Conservation (phyloP, 2,329 filamentous ascomycete genomes). For the Ilyonectria destructans region DNA sequence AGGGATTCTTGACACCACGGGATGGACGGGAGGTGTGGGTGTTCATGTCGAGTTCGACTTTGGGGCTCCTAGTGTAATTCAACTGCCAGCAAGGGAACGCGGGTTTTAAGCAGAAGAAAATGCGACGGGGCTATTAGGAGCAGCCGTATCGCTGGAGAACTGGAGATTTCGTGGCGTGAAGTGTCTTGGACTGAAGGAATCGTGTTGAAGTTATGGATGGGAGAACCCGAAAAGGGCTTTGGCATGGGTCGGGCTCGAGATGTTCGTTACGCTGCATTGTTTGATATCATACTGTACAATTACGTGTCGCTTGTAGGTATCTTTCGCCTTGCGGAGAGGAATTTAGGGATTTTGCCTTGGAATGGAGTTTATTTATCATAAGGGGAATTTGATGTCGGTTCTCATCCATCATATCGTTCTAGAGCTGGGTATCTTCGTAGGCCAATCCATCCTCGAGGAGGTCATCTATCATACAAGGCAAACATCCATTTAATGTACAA, state of each 20-base stretch:
- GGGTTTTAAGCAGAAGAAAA: conserved; percentile 20
- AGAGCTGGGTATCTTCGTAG: conserved; percentile 48
- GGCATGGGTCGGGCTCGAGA: conserved; percentile 5
- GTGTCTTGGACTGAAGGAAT: neutral
- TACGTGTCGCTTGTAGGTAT: conserved; percentile 1
- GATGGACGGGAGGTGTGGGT: conserved; percentile 26
- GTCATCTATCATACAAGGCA: conserved; percentile 26
- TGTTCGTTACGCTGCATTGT: conserved; percentile 16
- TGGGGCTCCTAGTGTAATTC: conserved; percentile 29
- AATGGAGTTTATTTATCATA: conserved; percentile 4
- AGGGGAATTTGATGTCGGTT: neutral
- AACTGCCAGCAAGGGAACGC: conserved; percentile 17
- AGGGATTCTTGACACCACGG: conserved; percentile 25
- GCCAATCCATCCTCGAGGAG: conserved; percentile 14
- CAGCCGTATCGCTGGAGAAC: conserved; percentile 2
- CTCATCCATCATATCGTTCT: conserved; percentile 29
- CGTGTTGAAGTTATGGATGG: neutral
- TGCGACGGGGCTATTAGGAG: conserved; percentile 12
- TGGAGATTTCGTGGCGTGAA: conserved; percentile 1
- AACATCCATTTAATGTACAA: conserved; percentile 31
- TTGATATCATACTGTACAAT: conserved; percentile 28
- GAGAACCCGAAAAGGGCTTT: neutral
- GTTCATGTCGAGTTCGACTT: conserved; percentile 28
- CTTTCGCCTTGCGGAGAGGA: neutral
- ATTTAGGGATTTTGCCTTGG: neutral